Evolutionary conservation across 345 rosid species (phyloP).

Genomic region (Populus euphratica): DNA sequence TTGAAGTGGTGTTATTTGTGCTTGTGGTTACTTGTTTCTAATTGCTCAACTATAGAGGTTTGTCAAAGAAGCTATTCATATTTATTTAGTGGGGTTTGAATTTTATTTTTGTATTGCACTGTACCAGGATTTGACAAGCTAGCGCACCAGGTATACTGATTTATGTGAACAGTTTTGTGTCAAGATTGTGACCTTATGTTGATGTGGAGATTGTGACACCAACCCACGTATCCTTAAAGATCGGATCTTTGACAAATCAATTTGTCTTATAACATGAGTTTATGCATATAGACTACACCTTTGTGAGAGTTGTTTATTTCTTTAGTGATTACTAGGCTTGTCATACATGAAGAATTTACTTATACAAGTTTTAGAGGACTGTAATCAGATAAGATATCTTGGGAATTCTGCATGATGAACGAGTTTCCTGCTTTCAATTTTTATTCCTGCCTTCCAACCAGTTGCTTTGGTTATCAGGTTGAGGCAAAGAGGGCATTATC

Average conservation of each 20-base stretch:
- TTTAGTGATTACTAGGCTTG: neutral
- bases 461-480: slow-evolving; percentile 42
- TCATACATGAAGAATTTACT: neutral
- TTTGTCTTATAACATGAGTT: neutral
- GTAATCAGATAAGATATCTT: neutral
- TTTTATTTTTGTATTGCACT: neutral
- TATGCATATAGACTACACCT: neutral
- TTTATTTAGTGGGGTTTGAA: neutral
- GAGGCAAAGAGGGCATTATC: slow-evolving; percentile 94
- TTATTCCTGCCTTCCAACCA: neutral
- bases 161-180: neutral
- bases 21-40: neutral
- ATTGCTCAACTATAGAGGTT: neutral
- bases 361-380: neutral
- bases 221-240: neutral
- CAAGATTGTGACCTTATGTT: neutral
- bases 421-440: neutral
- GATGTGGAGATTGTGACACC: neutral
- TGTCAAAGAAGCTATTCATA: neutral
- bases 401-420: neutral
- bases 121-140: neutral
- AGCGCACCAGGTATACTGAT: neutral
- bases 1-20: neutral
- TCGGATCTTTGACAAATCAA: neutral
- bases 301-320: neutral